Evolutionary conservation across 2,329 filamentous ascomycete species (phyloP).

Genomic region (Phoma sp.): DNA sequence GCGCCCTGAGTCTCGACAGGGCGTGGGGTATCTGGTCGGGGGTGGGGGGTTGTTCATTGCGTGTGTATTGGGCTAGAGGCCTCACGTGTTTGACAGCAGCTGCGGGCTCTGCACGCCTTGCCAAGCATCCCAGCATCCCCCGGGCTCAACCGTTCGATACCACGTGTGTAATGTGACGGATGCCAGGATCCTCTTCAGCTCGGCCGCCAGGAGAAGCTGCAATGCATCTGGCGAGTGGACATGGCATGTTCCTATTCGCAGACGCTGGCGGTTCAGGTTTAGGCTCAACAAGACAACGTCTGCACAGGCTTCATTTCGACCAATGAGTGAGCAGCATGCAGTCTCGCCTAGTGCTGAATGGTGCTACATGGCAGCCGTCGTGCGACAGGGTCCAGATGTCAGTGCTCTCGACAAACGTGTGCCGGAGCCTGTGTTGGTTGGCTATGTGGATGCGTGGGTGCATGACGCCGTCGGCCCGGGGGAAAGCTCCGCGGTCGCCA

Average conservation of each 20-base stretch:
- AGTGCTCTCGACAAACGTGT: slow-evolving; percentile 7
- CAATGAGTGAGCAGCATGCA: slow-evolving; percentile 10
- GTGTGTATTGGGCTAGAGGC: slow-evolving; percentile 5
- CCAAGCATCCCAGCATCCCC: not conserved
- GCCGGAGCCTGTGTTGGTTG: slow-evolving; percentile 19
- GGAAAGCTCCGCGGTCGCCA: not conserved
- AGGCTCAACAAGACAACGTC: slow-evolving; percentile 11
- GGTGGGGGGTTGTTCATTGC: not conserved
- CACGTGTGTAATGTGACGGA: slow-evolving; percentile 9
- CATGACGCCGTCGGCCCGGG: slow-evolving; percentile 29
- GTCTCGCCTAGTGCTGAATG: slow-evolving; percentile 8
- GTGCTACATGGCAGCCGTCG: slow-evolving; percentile 20
- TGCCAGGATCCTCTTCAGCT: slow-evolving; percentile 13
- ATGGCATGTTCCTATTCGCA: slow-evolving; percentile 4
- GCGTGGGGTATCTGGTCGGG: not conserved
- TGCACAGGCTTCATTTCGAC: slow-evolving; percentile 10
- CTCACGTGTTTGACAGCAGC: slow-evolving; percentile 14
- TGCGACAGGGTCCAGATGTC: slow-evolving; percentile 6
- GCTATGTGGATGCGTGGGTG: not conserved
- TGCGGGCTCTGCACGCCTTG: slow-evolving; percentile 12
- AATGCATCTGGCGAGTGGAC: slow-evolving; percentile 15
- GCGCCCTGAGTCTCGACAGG: not conserved
- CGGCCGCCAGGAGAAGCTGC: slow-evolving; percentile 17
- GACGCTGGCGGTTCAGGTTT: slow-evolving; percentile 8
- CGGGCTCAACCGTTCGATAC: not conserved